Percentiles rank a stretch among this genome's conserved stretches.
These are phyloP conservation scores for Rhinocladiella similis DNA, from an alignment of 2,329 filamentous ascomycete genomes.

Conservation along the genomic window DNA sequence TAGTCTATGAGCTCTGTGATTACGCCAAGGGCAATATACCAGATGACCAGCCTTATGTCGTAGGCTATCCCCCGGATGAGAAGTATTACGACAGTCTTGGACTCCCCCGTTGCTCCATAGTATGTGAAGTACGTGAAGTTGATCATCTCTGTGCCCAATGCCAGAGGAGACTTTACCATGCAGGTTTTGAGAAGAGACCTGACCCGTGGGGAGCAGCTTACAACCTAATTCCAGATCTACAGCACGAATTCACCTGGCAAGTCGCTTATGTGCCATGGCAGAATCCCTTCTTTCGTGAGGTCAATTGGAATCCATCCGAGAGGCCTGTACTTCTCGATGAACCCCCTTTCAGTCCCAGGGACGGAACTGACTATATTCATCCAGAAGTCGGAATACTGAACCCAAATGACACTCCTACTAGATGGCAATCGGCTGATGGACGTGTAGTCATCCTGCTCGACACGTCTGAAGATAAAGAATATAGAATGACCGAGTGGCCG, in stretches of 20 bases:
- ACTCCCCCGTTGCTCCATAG: not conserved
- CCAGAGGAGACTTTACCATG: not conserved
- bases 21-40: not conserved
- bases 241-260: conserved; percentile 9
- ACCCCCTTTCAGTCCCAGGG: conserved; percentile 1
- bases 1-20: not conserved
- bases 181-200: not conserved
- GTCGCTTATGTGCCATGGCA: conserved; percentile 1
- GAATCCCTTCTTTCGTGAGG: conserved; percentile 11
- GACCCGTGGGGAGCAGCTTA: not conserved
- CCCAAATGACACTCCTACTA: conserved; percentile 2
- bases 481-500: not conserved
- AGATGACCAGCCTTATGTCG: not conserved
- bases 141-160: not conserved
- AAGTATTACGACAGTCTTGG: not conserved
- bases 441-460: conserved; percentile 7
- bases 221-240: not conserved
- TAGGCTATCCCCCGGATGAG: not conserved
- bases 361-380: not conserved
- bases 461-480: not conserved
- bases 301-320: conserved; percentile 15
- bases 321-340: conserved; percentile 4
- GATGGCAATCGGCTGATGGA: conserved; percentile 11
- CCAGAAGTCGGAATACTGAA: conserved; percentile 6
- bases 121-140: not conserved